Evolutionary conservation across 306 rosid genomes (phyloP).

Genomic region (Quercus robur): DNA sequence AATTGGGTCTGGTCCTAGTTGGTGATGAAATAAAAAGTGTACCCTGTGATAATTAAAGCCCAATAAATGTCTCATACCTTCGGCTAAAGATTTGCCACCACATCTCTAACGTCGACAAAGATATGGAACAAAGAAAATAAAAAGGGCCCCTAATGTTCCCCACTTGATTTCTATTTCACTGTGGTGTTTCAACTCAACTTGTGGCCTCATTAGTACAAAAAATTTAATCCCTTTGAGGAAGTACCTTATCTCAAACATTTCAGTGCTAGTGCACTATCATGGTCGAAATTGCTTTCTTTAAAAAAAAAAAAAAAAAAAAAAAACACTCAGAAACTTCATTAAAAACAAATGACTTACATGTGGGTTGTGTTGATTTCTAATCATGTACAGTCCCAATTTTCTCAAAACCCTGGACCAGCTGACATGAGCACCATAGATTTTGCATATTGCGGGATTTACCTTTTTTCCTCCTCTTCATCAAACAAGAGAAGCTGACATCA

Average conservation of each 20-base stretch:
- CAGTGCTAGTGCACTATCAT: not conserved
- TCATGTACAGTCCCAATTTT: not conserved
- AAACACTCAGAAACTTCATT: not conserved
- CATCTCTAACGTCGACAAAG: not conserved
- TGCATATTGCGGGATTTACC: conserved; percentile 19
- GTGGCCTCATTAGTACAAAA: not conserved
- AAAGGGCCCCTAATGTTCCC: not conserved
- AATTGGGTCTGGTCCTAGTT: not conserved
- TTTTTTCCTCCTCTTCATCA: conserved; percentile 21
- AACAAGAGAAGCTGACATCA: conserved; percentile 40
- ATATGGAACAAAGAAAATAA: not conserved
- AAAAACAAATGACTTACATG: conserved; percentile 7
- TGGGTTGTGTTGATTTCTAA: conserved; percentile 1
- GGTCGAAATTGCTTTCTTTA: not conserved
- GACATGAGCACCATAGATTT: conserved; percentile 36
- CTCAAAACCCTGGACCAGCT: conserved; percentile 11
- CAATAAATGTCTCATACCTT: too few species aligned
- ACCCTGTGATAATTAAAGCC: too few species aligned
- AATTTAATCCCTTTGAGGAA: not conserved
- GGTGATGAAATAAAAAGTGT: not conserved
- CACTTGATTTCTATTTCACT: not conserved
- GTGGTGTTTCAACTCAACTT: not conserved
- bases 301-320: too few species aligned
- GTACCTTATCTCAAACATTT: not conserved
- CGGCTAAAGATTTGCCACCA: not conserved